phyloP scores from a whole-genome alignment of 345 rosid genomes.

The Melastoma malabathricum region DNA sequence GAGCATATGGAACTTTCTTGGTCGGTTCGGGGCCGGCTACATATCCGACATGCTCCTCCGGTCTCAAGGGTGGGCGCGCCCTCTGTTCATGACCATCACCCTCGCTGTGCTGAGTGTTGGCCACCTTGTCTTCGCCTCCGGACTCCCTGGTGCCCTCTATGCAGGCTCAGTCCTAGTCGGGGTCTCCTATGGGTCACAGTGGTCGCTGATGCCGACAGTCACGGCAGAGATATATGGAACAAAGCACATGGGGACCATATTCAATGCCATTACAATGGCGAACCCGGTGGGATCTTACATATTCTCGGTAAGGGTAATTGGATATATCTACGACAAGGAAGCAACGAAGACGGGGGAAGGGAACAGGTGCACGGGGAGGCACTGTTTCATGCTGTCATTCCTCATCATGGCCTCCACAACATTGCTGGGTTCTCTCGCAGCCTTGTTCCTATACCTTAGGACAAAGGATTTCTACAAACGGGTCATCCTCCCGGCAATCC shows the following conservation, averaged over 20 bases:
- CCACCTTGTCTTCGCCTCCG: conserved; percentile 32
- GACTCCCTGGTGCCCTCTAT: conserved; percentile 28
- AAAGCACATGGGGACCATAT: conserved; percentile 36
- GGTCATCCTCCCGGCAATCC: conserved; percentile 17
- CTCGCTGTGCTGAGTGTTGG: conserved; percentile 29
- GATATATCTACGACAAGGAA: conserved; percentile 33
- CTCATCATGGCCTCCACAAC: conserved; percentile 31
- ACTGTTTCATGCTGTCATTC: conserved; percentile 37
- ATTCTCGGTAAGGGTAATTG: conserved; percentile 35
- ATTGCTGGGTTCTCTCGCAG: conserved; percentile 27
- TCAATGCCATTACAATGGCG: conserved; percentile 37
- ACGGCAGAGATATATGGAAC: conserved; percentile 37
- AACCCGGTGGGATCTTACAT: conserved; percentile 42
- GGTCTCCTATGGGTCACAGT: conserved; percentile 40
- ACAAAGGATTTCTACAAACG: conserved; percentile 21
- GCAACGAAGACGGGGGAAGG: conserved; percentile 22
- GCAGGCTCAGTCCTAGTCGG: conserved; percentile 34
- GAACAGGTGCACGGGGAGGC: conserved; percentile 21
- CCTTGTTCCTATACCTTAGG: conserved; percentile 23
- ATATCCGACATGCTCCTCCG: conserved; percentile 29
- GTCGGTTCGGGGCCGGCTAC: conserved; percentile 35
- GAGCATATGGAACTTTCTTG: conserved; percentile 44
- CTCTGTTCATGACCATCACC: conserved; percentile 40
- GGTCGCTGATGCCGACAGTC: conserved; percentile 45
- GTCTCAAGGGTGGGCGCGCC: conserved; percentile 28